These are phyloP conservation scores for Torulaspora franciscae DNA, from an alignment of 805 yeast genomes.

Conservation along the genomic window DNA sequence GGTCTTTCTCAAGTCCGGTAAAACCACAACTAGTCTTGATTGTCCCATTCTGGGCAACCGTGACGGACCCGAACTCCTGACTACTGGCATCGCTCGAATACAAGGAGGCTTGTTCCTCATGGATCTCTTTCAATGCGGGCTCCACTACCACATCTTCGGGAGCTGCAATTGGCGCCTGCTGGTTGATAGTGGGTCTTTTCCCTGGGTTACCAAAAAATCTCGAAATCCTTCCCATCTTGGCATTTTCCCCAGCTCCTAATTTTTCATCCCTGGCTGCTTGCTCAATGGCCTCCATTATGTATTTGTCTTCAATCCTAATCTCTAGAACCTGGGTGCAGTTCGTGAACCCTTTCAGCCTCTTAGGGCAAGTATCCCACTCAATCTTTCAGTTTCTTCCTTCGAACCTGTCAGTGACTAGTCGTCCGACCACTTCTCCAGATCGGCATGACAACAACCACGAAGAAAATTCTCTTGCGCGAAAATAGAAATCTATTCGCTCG, in stretches of 20 bases:
- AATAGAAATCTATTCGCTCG: not conserved
- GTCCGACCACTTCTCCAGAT: not conserved
- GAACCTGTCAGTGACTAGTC: not conserved
- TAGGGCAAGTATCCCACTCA: too few species aligned
- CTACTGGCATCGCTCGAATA: constrained; percentile 19
- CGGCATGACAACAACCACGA: not conserved
- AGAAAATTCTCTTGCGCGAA: not conserved
- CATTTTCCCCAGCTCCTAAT: not conserved
- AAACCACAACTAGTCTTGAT: constrained; percentile 22
- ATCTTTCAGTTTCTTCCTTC: too few species aligned
- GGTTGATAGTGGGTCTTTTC: constrained; percentile 13
- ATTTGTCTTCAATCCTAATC: too few species aligned
- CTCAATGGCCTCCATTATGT: too few species aligned
- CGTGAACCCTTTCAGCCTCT: too few species aligned
- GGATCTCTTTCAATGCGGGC: not conserved
- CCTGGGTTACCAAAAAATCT: constrained; percentile 27
- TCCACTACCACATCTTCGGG: not conserved
- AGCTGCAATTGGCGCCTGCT: constrained; percentile 14
- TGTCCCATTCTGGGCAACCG: constrained; percentile 17
- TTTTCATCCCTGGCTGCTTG: too few species aligned
- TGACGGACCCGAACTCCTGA: constrained; percentile 13
- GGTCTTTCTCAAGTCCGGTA: constrained; percentile 28
- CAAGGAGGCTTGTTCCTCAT: constrained; percentile 8
- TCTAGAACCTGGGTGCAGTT: too few species aligned
- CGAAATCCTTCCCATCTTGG: constrained; percentile 20